Conservation (phyloP, 345 rosid genomes). For the Camelina sativa region DNA sequence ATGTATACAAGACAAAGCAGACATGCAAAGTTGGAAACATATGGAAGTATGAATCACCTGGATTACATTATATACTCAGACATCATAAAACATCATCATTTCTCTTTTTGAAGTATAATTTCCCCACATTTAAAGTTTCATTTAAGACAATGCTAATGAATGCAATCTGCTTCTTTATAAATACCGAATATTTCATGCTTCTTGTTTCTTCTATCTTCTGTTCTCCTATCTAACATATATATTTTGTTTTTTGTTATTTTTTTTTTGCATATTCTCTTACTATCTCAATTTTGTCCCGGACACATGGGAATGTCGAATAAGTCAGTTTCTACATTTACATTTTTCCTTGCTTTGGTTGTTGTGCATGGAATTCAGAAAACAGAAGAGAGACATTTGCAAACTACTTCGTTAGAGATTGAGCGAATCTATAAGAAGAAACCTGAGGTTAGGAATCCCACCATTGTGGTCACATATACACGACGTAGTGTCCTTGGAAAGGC, state of each 20-base stretch:
- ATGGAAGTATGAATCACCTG: constrained; percentile 48
- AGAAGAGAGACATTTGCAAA: constrained; percentile 33
- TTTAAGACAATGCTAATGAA: constrained; percentile 6
- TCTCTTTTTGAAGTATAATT: constrained; percentile 31
- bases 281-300: background rate
- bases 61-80: constrained; percentile 43
- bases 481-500: constrained; percentile 19
- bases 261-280: background rate
- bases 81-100: constrained; percentile 47
- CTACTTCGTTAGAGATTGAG: constrained; percentile 8
- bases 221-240: background rate
- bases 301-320: constrained; percentile 31
- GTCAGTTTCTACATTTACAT: constrained; percentile 14
- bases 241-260: background rate
- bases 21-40: constrained; percentile 44
- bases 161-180: constrained; percentile 29
- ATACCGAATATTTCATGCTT: constrained; percentile 21
- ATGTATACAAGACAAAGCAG: constrained; percentile 28
- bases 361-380: constrained; percentile 31
- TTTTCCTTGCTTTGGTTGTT: constrained; percentile 34
- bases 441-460: background rate
- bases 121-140: constrained; percentile 27
- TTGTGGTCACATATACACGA: constrained; percentile 19
- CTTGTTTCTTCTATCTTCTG: constrained; percentile 22
- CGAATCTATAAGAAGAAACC: background rate